Evolutionary conservation across 306 rosid species (phyloP), one percentile per base, ranked within the genome.

Genomic region (Prunus kanzakura): DNA sequence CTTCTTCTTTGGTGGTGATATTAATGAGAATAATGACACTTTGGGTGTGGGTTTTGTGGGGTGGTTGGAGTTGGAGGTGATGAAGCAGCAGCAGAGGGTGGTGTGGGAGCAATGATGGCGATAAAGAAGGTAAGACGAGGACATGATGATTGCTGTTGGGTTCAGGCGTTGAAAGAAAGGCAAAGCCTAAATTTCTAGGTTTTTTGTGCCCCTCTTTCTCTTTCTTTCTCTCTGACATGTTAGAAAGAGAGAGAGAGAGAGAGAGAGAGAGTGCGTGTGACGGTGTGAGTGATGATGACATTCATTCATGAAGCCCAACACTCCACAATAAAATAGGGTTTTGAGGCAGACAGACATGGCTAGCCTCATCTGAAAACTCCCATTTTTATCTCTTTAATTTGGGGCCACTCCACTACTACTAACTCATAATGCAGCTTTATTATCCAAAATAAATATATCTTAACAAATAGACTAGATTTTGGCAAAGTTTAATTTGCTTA

Each of bases 51-150:
- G 65, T 87, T 6, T 64, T 50, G 88, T 71, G 90, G 88, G 79
- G 85, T 76, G 73, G 93, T 32, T 74, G 86, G 81, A 73, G 25
- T 52, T 67, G 78, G 78, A 82, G 63, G 19, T 23, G 76, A 10
- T 20, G 66, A 41, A 38, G 67, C 15, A 12, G 67, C 41, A 81
- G 83, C 30, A 46, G 76, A 79, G 19, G 80, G 64, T 2, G 82
- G 78, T 11, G 93, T 86, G 86, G 89, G 83, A 71, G 72, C 86
- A 89, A 90, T 89, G 97, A 88, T 88, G 96, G 91, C 82, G 89
- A 83, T 78, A 70, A 86, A 86, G 90, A 86, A 81, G 65, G 79
- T 30, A 54, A 76, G 51, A 74, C 68, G 79, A 86, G 32, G 87
- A 86, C 97, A 93, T 84, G 73, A 85, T 87, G 84, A 85, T 85